Evolutionary conservation across 2,329 filamentous ascomycete species (phyloP), one percentile per base, ranked within the genome.

Genomic region (Pochonia chlamydosporia): DNA sequence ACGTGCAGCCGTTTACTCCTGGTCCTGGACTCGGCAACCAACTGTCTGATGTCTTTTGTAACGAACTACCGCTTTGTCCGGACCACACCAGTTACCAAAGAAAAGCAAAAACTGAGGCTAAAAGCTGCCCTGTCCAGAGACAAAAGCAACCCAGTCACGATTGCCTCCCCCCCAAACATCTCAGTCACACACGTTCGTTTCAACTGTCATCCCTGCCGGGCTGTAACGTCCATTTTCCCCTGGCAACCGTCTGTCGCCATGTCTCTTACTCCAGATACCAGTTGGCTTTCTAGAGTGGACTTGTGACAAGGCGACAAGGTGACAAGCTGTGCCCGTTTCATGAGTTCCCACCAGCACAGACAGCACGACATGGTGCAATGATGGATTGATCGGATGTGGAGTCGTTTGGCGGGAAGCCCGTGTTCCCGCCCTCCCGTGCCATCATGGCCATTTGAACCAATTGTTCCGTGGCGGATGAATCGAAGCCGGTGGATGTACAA

Each of bases 181-280:
- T 16, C 28, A 28, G 30, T 21, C 42, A 36, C 42, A 36, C 31
- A 44, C 10, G 21, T 44, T 44, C 42, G 42, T 37, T 30, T 44
- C 42, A 44, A 6, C 42, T 10, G 16, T 36, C 14, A 18, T 23
- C 31, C 42, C 42, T 26, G 31, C 14, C 31, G 20, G 26, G n/a
- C 37, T 24, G 14, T 11, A 40, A n/a, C n/a, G n/a, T n/a, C n/a
- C n/a, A n/a, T n/a, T n/a, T 18, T 18, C 33, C 10, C 18, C 35
- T 23, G 16, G 18, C 35, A 39, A 23, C 20, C 4, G 11, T 23
- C 30, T 33, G 30, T 33, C 14, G 20, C 35, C n/a, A n/a, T n/a
- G n/a, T n/a, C n/a, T n/a, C n/a, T n/a, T n/a, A n/a, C n/a, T n/a
- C n/a, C n/a, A n/a, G n/a, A n/a, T n/a, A 14, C 18, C 6, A 39